Conservation (phyloP, 257 asterid species). For the Solanum raphanifolium region DNA sequence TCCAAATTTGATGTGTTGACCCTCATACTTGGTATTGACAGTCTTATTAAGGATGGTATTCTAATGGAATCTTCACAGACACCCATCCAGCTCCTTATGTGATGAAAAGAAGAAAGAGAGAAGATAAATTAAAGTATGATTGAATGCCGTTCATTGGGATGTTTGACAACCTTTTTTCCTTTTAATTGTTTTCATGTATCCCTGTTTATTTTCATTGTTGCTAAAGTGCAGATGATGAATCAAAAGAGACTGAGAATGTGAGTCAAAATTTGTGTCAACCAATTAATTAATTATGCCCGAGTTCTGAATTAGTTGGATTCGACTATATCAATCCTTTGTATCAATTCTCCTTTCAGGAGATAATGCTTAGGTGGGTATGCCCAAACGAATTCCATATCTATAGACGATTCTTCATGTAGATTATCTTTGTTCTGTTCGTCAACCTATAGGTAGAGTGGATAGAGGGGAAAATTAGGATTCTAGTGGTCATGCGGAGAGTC, state of each 20-base stretch:
- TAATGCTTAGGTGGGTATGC: neutral
- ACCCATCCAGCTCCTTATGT: neutral
- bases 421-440: neutral
- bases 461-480: neutral
- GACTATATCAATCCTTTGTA: neutral
- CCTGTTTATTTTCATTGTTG: neutral
- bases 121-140: neutral
- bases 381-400: neutral
- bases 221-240: neutral
- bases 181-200: neutral
- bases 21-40: neutral
- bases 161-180: neutral
- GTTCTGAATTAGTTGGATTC: neutral
- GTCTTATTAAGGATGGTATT: neutral
- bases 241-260: neutral
- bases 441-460: neutral
- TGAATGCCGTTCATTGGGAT: neutral
- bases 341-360: neutral
- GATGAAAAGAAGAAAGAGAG: neutral
- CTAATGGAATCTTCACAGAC: neutral
- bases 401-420: neutral
- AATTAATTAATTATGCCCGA: neutral
- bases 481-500: neutral
- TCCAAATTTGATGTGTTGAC: neutral
- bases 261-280: neutral